Base-by-base conservation (phyloP, 164 flowering plant species). In the Magnolia officinalis region DNA sequence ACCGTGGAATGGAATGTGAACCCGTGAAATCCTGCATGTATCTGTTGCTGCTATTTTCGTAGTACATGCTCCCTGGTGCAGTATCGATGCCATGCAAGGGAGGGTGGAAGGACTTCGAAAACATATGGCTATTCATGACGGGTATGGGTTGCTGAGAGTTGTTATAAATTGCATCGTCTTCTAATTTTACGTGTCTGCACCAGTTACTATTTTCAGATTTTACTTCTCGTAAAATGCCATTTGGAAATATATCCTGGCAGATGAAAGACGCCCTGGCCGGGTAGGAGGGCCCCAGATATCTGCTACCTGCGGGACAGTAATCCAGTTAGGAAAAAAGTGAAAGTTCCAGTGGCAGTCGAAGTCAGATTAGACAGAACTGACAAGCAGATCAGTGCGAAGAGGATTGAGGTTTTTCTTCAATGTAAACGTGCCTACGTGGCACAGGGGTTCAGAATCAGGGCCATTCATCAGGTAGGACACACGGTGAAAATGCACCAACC, bases 161-260 rank as follows among this genome's bases (percentile, higher is more conserved):
- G 63, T 64, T 78, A 78, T 78, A 79, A 80, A 76, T 70, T 24
- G 73, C 31, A 18, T 75, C 81, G 26, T 80, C 84, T 78, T 90
- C 90, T 66, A 78, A 67, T 82, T 88, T 90, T 24, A 89, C 74
- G 4, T 61, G 80, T 75, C 20, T 63, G 70, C 31, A 78, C 86
- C 84, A 81, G 68, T 80, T 80, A 76, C 68, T 75, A 11, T 81
- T 64, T 76, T 77, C 89, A 77, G 80, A 75, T 72, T 80, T 85
- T 71, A 78, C 83, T 29, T 77, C 84, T 74, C 74, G 83, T 49
- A 83, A 29, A 59, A 77, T 67, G 29, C 85, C 80, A 66, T 76
- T 68, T 0, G 91, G 85, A 74, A 88, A 76, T 63, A 86, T 80
- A 49, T 85, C 88, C 49, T 84, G 82, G 80, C 86, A 86, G 45